Evolutionary conservation across 176 grass and related monocot species (phyloP).

Genomic region (Otatea glauca): DNA sequence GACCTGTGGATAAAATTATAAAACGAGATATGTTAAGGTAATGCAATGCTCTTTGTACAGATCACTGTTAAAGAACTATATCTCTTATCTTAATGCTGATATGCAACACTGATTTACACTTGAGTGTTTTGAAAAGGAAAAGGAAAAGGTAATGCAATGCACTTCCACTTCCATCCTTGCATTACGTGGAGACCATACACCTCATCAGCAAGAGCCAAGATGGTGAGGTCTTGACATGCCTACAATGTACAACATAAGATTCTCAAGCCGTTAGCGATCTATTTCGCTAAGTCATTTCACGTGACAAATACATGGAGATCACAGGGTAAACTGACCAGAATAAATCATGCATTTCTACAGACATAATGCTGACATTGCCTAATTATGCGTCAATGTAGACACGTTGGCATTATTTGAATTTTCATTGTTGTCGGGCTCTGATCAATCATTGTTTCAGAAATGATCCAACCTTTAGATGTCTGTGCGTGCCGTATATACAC

Average conservation of each 20-base stretch:
- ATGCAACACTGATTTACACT: not conserved
- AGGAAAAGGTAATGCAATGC: not conserved
- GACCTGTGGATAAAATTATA: constrained; percentile 47
- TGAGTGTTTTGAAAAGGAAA: too few relatives aligned
- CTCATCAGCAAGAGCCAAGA: not conserved
- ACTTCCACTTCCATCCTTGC: not conserved
- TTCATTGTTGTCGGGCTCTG: not conserved
- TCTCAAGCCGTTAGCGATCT: not conserved
- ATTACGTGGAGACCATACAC: not conserved
- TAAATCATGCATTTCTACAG: not conserved
- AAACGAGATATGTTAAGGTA: not conserved
- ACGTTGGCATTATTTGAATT: not conserved
- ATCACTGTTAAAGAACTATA: not conserved
- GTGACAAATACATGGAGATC: not conserved
- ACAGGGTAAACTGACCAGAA: not conserved
- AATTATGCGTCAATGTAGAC: not conserved
- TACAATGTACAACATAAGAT: not conserved
- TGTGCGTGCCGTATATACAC: not conserved
- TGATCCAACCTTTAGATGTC: not conserved
- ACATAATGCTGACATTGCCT: not conserved
- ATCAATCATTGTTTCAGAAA: not conserved
- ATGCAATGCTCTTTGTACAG: not conserved
- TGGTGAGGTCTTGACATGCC: not conserved
- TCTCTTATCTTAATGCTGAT: not conserved
- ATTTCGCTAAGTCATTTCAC: not conserved